Conservation (phyloP, 2,329 filamentous ascomycete genomes). For the Fusarium devonianum region DNA sequence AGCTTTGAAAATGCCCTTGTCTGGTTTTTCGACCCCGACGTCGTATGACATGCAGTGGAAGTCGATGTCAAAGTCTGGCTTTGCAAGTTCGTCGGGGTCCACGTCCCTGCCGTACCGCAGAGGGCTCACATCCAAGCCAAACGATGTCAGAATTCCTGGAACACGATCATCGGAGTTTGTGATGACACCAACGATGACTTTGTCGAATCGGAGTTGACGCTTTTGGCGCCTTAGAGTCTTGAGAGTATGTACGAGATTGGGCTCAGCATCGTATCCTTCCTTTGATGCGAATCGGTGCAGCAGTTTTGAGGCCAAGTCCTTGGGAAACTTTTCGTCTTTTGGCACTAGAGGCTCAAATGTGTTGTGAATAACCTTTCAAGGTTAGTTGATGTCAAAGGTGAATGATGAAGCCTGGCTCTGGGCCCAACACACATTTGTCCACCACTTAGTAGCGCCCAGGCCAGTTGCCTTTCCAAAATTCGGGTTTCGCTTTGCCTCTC, state of each 20-base stretch:
- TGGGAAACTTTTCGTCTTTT: constrained; percentile 2
- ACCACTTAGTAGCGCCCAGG: constrained; percentile 30
- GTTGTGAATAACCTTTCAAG: constrained; percentile 25
- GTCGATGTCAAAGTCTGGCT: constrained; percentile 11
- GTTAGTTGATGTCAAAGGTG: too few species aligned
- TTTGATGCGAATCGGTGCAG: constrained; percentile 25
- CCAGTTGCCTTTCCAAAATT: constrained; percentile 34
- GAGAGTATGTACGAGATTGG: constrained; percentile 6
- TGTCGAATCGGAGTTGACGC: constrained; percentile 3
- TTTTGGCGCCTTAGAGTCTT: neutral
- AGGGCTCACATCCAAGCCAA: constrained; percentile 25
- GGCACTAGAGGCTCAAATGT: constrained; percentile 24
- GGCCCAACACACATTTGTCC: constrained; percentile 29
- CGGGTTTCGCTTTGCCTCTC: constrained; percentile 23
- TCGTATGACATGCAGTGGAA: constrained; percentile 64
- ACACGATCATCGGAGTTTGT: constrained; percentile 36
- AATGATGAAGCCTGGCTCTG: too few species aligned
- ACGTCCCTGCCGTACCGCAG: constrained; percentile 10
- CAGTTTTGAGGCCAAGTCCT: constrained; percentile 22
- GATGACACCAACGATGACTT: constrained; percentile 27
- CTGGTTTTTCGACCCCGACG: constrained; percentile 66
- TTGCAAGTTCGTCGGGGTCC: neutral
- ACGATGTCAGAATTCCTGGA: constrained; percentile 28
- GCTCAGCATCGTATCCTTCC: constrained; percentile 20
- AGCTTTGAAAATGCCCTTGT: constrained; percentile 61